Evolutionary conservation across 495 filamentous ascomycete species (phyloP).

Genomic region (Talaromyces borbonicus): DNA sequence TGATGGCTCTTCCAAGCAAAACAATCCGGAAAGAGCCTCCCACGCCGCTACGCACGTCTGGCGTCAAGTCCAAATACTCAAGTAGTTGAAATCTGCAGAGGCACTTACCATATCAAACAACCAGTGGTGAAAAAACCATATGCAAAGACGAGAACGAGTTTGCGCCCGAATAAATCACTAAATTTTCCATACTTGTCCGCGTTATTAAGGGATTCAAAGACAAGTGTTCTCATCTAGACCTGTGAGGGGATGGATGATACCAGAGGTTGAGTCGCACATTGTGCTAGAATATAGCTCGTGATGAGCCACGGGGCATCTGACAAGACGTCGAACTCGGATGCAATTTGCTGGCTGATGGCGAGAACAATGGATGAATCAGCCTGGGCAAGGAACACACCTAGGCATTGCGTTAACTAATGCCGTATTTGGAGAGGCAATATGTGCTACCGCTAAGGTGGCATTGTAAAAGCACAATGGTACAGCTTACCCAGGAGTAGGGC

Average conservation of each 20-base stretch:
- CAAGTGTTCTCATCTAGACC: background rate
- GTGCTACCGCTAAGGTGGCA: no score
- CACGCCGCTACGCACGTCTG: slow-evolving; percentile 38
- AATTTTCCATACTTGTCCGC: slow-evolving; percentile 32
- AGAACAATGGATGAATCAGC: slow-evolving; percentile 53
- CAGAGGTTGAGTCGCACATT: slow-evolving; percentile 48
- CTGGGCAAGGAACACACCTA: slow-evolving; percentile 57
- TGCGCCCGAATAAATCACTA: slow-evolving; percentile 38
- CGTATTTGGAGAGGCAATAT: no score
- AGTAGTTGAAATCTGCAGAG: background rate
- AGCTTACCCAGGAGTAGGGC: no score
- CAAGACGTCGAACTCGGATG: slow-evolving; percentile 56
- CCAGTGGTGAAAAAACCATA: slow-evolving; percentile 37
- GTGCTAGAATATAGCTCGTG: slow-evolving; percentile 50
- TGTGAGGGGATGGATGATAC: slow-evolving; percentile 16
- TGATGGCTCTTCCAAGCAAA: slow-evolving; percentile 46
- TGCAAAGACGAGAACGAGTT: slow-evolving; percentile 25
- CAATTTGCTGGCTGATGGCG: slow-evolving; percentile 50
- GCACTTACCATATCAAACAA: slow-evolving; percentile 27
- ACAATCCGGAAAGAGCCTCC: slow-evolving; percentile 42
- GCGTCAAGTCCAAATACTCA: background rate
- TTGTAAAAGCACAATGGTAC: no score
- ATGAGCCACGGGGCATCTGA: slow-evolving; percentile 57
- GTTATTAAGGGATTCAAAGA: background rate
- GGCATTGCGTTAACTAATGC: no score